phyloP scores from a whole-genome alignment of 345 rosid genomes.

The Rhodomyrtus tomentosa region DNA sequence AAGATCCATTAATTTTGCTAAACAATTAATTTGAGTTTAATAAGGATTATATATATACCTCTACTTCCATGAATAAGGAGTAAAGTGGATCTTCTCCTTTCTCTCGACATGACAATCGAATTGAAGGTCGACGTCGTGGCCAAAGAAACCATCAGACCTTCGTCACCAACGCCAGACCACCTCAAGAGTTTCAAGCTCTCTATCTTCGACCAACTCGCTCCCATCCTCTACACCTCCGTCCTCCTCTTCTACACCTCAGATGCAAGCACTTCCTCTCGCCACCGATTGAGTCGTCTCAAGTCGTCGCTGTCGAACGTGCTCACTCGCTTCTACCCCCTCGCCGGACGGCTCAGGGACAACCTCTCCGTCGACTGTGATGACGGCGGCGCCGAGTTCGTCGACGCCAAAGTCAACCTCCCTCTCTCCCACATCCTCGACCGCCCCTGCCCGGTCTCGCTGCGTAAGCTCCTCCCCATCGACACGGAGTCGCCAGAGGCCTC shows the following conservation, averaged over 20 bases:
- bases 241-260: conserved; percentile 4
- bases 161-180: conserved; percentile 1
- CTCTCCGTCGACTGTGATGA: conserved; percentile 14
- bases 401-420: conserved; percentile 3
- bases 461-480: conserved; percentile 4
- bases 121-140: conserved; percentile 4
- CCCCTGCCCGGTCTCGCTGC: neutral
- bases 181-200: conserved; percentile 4
- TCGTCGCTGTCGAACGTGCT: conserved; percentile 10
- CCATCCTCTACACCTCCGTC: conserved; percentile 9
- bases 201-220: conserved; percentile 13
- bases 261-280: neutral
- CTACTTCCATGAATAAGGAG: neutral
- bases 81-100: neutral
- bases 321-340: conserved; percentile 14
- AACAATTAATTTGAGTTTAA: neutral
- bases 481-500: neutral
- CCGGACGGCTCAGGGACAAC: conserved; percentile 8
- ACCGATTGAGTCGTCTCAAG: neutral
- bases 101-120: neutral
- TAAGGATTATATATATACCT: neutral
- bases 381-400: conserved; percentile 6
- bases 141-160: conserved; percentile 7
- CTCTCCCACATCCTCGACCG: conserved; percentile 2
- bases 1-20: neutral